These are phyloP conservation scores for Onygenales sp. DNA, from an alignment of 2,329 filamentous ascomycete species.

Conservation along the genomic window DNA sequence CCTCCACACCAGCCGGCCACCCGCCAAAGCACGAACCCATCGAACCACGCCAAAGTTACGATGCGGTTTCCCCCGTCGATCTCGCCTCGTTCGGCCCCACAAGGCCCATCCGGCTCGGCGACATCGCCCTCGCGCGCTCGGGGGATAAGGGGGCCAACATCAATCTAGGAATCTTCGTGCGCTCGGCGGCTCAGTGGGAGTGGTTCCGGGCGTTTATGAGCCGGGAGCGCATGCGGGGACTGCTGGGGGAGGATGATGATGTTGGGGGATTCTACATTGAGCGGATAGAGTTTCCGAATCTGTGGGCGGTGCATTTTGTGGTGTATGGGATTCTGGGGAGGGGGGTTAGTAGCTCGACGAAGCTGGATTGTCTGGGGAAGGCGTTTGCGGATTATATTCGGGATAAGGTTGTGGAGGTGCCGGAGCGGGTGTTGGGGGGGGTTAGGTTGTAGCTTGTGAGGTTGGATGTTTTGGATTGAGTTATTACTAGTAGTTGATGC, in stretches of 20 bases:
- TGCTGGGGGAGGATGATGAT: slow-evolving; percentile 39
- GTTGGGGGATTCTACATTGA: slow-evolving; percentile 34
- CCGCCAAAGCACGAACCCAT: slow-evolving; percentile 12
- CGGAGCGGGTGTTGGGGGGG: slow-evolving; percentile 13
- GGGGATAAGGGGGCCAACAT: slow-evolving; percentile 33
- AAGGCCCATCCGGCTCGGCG: slow-evolving; percentile 29
- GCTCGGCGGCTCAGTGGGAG: slow-evolving; percentile 15
- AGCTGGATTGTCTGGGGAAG: slow-evolving; percentile 44
- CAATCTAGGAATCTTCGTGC: slow-evolving; percentile 33
- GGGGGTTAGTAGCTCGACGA: slow-evolving; percentile 40
- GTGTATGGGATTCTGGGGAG: slow-evolving; percentile 38
- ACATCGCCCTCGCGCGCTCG: slow-evolving; percentile 35
- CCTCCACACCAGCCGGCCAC: slow-evolving; percentile 9
- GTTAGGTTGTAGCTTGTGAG: neutral
- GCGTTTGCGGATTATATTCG: slow-evolving; percentile 45
- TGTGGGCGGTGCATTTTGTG: slow-evolving; percentile 43
- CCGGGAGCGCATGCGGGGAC: slow-evolving; percentile 24
- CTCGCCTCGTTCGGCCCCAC: slow-evolving; percentile 20
- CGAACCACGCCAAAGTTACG: slow-evolving; percentile 14
- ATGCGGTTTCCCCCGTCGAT: slow-evolving; percentile 10
- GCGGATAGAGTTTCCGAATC: slow-evolving; percentile 38
- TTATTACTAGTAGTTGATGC: no score
- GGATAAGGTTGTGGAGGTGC: slow-evolving; percentile 35
- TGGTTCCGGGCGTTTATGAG: slow-evolving; percentile 36
- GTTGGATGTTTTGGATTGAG: neutral